Conservation (phyloP, 768 basidiomycete genomes). For the Boletales sp. region DNA sequence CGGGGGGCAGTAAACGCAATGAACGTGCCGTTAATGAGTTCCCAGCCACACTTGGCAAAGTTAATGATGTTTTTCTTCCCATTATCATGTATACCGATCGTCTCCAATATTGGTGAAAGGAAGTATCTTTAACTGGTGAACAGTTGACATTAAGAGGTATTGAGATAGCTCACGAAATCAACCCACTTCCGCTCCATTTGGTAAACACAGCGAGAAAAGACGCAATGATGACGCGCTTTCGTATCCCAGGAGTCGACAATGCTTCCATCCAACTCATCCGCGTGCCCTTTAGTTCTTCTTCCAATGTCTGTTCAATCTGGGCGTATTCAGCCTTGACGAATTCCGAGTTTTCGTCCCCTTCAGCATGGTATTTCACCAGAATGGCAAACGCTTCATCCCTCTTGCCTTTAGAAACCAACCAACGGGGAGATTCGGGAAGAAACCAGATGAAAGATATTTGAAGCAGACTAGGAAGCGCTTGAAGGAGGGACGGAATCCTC, state of each 20-base stretch:
- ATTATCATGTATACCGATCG: slow-evolving; percentile 14
- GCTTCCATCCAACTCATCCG: neutral
- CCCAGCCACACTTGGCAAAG: slow-evolving; percentile 5
- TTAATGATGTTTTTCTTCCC: slow-evolving; percentile 14
- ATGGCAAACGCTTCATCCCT: slow-evolving; percentile 44
- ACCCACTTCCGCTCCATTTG: slow-evolving; percentile 10
- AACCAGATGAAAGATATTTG: slow-evolving; percentile 55
- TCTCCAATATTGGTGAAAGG: slow-evolving; percentile 11
- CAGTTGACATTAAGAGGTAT: rapidly evolving
- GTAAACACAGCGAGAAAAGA: slow-evolving; percentile 7
- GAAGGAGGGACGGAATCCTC: slow-evolving; percentile 59
- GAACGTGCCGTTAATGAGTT: neutral
- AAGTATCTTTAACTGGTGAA: slow-evolving; percentile 1
- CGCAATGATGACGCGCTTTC: slow-evolving; percentile 12
- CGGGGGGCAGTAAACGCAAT: slow-evolving; percentile 1
- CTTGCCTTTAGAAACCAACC: slow-evolving; percentile 57
- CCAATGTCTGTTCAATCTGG: slow-evolving; percentile 54
- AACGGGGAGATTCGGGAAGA: slow-evolving; percentile 62
- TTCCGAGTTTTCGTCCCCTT: slow-evolving; percentile 47
- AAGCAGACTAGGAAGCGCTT: slow-evolving; percentile 47
- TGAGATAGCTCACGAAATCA: slow-evolving; percentile 4
- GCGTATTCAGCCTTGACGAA: slow-evolving; percentile 56
- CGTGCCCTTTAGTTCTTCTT: slow-evolving; percentile 17
- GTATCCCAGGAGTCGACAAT: slow-evolving; percentile 10
- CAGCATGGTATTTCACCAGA: slow-evolving; percentile 57